These are phyloP conservation scores for Alternaria ventricosa DNA, from an alignment of 2,329 filamentous ascomycete genomes.

Conservation along the genomic window DNA sequence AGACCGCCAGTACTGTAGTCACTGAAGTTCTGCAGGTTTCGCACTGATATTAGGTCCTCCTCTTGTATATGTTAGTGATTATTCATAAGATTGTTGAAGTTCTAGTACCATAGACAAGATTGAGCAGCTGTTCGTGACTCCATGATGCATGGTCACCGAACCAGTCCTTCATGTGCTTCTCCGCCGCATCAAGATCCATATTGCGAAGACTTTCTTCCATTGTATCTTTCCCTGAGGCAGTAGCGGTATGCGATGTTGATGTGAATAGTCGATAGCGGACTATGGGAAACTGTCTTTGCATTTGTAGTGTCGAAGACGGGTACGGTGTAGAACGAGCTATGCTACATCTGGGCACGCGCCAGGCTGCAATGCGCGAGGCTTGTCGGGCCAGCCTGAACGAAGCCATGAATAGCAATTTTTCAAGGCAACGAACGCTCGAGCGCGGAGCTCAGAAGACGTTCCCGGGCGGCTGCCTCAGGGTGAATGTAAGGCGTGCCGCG, in stretches of 20 bases:
- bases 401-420: not conserved
- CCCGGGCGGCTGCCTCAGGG: not conserved
- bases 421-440: not conserved
- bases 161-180: slow-evolving; percentile 13
- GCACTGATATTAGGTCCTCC: slow-evolving; percentile 1
- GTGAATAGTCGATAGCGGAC: not conserved
- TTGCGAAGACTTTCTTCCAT: slow-evolving; percentile 1
- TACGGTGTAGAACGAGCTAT: not conserved
- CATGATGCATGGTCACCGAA: slow-evolving; percentile 19
- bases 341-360: not conserved
- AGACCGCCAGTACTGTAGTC: slow-evolving; percentile 8
- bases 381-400: not conserved
- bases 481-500: not conserved
- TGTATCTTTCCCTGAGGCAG: not conserved
- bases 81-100: not conserved
- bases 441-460: not conserved
- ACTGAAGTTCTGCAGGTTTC: not conserved
- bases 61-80: not conserved
- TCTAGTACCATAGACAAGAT: slow-evolving; percentile 3
- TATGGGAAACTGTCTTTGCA: not conserved
- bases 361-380: not conserved
- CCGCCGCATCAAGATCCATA: slow-evolving; percentile 14
- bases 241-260: not conserved
- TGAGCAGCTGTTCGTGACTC: slow-evolving; percentile 16
- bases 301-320: not conserved